Base-by-base conservation (phyloP, 78 protist genomes). In the Kipferlia bialata region DNA sequence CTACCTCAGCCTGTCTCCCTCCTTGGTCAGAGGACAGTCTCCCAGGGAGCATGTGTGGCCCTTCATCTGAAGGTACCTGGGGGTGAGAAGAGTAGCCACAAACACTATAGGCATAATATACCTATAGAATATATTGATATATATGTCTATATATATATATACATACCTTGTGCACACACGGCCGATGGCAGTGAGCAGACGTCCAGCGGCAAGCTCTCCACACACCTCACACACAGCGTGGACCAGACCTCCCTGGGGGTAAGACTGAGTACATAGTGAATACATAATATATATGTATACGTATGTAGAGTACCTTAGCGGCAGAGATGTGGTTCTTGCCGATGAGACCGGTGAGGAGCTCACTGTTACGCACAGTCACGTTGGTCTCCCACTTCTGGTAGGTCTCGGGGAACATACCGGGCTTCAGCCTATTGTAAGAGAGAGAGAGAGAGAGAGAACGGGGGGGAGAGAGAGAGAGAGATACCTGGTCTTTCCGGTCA, bases 241-340 rank as follows among this genome's bases (percentile, higher is more conserved):
- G 34, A 56, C 62, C 6, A 53, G 22, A 28, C 74, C 61, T 3
- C 45, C 45, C 28, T 67, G 28, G 24, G 72, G 56, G n/a, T n/a
- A n/a, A n/a, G n/a, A n/a, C n/a, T n/a, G n/a, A n/a, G n/a, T n/a
- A n/a, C n/a, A n/a, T n/a, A n/a, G n/a, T n/a, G n/a, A n/a, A n/a
- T n/a, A 44, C 51, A 44, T 44, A 7, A n/a, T n/a, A n/a, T n/a
- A n/a, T n/a, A 62, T 68, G 90, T 31, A 88, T 85, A 36, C 85
- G 53, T 32, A 91, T 89, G 60, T 62, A 64, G 32, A 82, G 72
- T 5, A 83, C 41, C n/a, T n/a, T n/a, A n/a, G n/a, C n/a, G 2
- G 94, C 90, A 34, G 97, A 97, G 20, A 89, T 81, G 39, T 86
- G 93, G 37, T 58, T 31, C 88, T 92, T 91, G 78, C 90, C 98